A percentile compares a stretch with the other conserved stretches of the same genome.
Evolutionary conservation across 129 eudicot species (phyloP).

Genomic region (Scalesia atractyloides): DNA sequence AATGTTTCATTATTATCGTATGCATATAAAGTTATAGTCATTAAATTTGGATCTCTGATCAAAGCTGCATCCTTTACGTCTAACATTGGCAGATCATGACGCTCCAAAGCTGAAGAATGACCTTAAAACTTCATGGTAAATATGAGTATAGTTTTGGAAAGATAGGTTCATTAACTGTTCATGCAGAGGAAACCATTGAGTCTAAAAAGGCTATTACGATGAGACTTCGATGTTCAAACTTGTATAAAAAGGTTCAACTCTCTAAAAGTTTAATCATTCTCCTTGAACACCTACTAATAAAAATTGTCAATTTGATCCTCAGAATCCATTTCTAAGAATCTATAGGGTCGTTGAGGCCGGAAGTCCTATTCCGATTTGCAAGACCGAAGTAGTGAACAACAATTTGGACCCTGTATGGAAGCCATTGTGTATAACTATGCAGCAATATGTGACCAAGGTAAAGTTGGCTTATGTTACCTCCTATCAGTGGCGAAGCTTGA

Average conservation of each 20-base stretch:
- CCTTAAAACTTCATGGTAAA: conserved; percentile 62
- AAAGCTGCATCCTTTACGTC: background rate
- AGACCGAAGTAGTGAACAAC: conserved; percentile 87
- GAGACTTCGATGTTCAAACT: conserved; percentile 55
- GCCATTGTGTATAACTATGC: conserved; percentile 71
- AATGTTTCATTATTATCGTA: too few relatives aligned
- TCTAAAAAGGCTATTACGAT: conserved; percentile 75
- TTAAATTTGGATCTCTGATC: too few relatives aligned
- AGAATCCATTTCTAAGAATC: conserved; percentile 49
- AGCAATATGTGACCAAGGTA: conserved; percentile 87
- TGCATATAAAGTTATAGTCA: too few relatives aligned
- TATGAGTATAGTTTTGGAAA: conserved; percentile 41
- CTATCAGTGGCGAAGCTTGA: too few relatives aligned
- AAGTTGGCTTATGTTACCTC: background rate
- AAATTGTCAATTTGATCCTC: conserved; percentile 9
- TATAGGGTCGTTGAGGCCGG: conserved; percentile 78
- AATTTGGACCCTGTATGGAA: conserved; percentile 86
- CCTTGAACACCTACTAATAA: conserved; percentile 5
- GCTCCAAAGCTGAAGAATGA: conserved; percentile 51
- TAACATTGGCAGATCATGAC: conserved; percentile 68
- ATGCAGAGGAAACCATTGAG: conserved; percentile 85
- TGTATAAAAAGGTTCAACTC: conserved; percentile 79
- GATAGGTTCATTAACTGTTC: conserved; percentile 69
- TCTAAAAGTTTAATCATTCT: conserved; percentile 80
- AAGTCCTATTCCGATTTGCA: conserved; percentile 70